These are phyloP conservation scores for Platanthera zijinensis DNA, from an alignment of 106 monocot genomes.

Conservation along the genomic window DNA sequence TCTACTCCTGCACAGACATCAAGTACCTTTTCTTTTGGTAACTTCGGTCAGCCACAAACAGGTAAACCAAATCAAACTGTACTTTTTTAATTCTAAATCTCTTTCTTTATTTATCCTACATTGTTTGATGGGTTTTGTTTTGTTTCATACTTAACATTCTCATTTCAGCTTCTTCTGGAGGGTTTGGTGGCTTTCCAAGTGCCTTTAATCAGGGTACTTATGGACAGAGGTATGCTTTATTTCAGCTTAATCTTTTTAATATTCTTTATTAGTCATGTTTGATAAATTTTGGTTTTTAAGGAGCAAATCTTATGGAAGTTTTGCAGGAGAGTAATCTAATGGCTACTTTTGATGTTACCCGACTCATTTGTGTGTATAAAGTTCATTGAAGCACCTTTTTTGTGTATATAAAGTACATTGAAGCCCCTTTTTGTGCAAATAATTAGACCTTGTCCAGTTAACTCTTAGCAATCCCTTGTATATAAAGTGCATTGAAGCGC, in stretches of 20 bases:
- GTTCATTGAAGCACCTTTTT: not conserved
- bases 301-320: not conserved
- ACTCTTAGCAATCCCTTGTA: too few relatives aligned
- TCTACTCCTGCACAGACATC: constrained; percentile 28
- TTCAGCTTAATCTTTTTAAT: constrained; percentile 5
- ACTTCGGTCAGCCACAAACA: constrained; percentile 70
- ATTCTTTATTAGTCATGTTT: not conserved
- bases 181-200: constrained; percentile 41
- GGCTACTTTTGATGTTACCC: not conserved
- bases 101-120: not conserved
- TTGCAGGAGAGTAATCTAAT: not conserved
- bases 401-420: not conserved
- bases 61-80: constrained; percentile 19
- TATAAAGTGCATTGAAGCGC: too few relatives aligned
- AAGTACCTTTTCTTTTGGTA: constrained; percentile 54
- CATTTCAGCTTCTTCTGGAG: constrained; percentile 36
- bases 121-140: not conserved
- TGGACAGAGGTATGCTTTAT: constrained; percentile 54
- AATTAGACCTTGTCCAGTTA: not conserved
- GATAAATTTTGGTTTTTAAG: not conserved
- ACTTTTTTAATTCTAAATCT: not conserved
- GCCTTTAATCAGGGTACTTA: constrained; percentile 42
- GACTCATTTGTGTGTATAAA: not conserved
- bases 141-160: constrained; percentile 9
- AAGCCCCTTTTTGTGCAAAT: not conserved